phyloP scores from a whole-genome alignment of 495 filamentous ascomycete genomes.

The Aspergillus coremiiformis region DNA sequence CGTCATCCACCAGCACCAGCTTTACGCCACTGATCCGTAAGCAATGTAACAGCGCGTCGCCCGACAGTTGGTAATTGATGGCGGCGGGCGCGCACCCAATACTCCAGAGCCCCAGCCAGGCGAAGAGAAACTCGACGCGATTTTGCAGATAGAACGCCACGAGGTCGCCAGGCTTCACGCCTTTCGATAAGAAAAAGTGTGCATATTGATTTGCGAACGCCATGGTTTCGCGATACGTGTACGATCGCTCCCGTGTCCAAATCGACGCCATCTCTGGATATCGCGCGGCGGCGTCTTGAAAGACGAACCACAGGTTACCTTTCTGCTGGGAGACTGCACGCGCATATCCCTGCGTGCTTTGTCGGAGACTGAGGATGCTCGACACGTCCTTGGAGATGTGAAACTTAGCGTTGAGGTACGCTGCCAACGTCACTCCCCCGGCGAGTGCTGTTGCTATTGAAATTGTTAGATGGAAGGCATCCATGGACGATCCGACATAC shows the following conservation, averaged over 20 bases:
- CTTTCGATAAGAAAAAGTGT: slow-evolving; percentile 53
- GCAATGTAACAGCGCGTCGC: slow-evolving; percentile 62
- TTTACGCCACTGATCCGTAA: slow-evolving; percentile 52
- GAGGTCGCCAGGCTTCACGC: slow-evolving; percentile 57
- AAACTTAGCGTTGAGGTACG: slow-evolving; percentile 66
- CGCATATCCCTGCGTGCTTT: slow-evolving; percentile 30
- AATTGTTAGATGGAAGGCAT: not conserved
- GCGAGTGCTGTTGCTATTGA: slow-evolving; percentile 33
- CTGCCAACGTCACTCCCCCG: slow-evolving; percentile 37
- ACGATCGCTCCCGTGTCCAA: slow-evolving; percentile 59
- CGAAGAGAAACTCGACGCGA: slow-evolving; percentile 58
- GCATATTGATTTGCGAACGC: slow-evolving; percentile 54
- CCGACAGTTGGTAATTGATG: slow-evolving; percentile 66
- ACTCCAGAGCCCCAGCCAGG: slow-evolving; percentile 53
- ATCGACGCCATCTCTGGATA: slow-evolving; percentile 48
- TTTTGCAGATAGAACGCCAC: slow-evolving; percentile 66
- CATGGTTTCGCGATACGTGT: slow-evolving; percentile 55
- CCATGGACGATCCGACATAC: not conserved
- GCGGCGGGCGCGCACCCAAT: slow-evolving; percentile 61
- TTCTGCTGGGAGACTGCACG: slow-evolving; percentile 38
- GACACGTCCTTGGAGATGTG: slow-evolving; percentile 54
- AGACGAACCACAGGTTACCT: slow-evolving; percentile 56
- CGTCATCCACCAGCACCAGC: slow-evolving; percentile 60
- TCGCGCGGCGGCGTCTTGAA: slow-evolving; percentile 47
- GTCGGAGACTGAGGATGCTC: slow-evolving; percentile 22